These are phyloP conservation scores for Teratosphaeria viscida DNA, from an alignment of 2,329 filamentous ascomycete genomes.

Conservation along the genomic window DNA sequence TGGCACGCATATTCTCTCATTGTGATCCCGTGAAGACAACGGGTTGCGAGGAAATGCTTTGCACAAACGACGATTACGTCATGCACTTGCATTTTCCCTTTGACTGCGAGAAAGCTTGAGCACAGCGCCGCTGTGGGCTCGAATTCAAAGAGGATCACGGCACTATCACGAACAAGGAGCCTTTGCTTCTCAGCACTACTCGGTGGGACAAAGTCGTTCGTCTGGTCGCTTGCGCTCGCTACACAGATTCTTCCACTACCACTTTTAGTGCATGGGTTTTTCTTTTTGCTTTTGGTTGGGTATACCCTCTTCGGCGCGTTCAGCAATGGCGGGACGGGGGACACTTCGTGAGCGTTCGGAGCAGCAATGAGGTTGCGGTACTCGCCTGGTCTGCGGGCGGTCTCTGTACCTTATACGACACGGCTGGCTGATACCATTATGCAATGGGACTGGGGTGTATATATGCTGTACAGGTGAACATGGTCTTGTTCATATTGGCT, in stretches of 20 bases:
- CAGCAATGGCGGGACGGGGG: background rate
- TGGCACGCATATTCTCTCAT: constrained; percentile 34
- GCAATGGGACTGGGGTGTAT: background rate
- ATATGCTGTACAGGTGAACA: background rate
- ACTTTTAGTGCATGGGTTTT: background rate
- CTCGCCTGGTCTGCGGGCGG: background rate
- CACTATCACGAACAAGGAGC: background rate
- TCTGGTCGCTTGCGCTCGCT: constrained; percentile 8
- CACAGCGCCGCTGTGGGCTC: constrained; percentile 7
- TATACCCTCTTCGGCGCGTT: background rate
- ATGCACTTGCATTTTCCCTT: background rate
- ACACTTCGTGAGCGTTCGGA: background rate
- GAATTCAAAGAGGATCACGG: background rate
- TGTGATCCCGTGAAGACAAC: constrained; percentile 16
- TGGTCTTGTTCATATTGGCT: background rate
- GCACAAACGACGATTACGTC: background rate
- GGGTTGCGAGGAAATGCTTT: background rate
- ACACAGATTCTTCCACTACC: background rate
- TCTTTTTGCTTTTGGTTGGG: background rate
- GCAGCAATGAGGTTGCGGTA: background rate
- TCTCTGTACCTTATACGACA: background rate
- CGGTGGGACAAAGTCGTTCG: background rate
- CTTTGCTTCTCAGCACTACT: background rate
- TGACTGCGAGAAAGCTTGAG: constrained; percentile 1
- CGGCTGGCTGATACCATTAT: background rate